Percentiles rank a stretch among this genome's conserved stretches.
phyloP scores from a whole-genome alignment of 225 moss, liverwort and hornwort genomes.

The Bryoerythrophyllum caledonicum region DNA sequence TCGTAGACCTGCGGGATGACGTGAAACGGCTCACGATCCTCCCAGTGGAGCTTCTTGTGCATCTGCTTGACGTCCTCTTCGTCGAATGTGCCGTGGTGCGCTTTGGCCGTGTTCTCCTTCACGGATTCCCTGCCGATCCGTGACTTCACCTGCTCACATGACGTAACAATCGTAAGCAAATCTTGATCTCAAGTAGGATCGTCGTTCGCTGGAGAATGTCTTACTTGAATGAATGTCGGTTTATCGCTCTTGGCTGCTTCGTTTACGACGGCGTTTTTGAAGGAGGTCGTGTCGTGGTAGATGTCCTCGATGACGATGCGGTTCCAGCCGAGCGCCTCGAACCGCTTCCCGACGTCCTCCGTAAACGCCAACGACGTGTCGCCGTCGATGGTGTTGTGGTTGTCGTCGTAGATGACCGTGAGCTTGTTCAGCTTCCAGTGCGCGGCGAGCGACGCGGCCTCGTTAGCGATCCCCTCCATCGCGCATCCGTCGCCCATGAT shows the following conservation, averaged over 20 bases:
- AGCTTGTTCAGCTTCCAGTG: constrained; percentile 77
- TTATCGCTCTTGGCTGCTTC: constrained; percentile 44
- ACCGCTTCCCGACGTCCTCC: constrained; percentile 71
- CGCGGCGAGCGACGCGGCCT: constrained; percentile 74
- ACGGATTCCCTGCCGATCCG: constrained; percentile 63
- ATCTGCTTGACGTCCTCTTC: constrained; percentile 78
- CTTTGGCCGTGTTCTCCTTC: constrained; percentile 68
- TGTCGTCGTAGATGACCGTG: constrained; percentile 78
- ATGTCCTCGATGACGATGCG: constrained; percentile 54
- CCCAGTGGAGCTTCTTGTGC: constrained; percentile 65
- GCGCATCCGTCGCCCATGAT: constrained; percentile 91
- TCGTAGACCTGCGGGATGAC: constrained; percentile 75
- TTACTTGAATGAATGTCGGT: constrained; percentile 70
- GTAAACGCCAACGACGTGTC: constrained; percentile 47
- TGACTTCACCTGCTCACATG: constrained; percentile 57
- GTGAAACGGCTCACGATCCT: constrained; percentile 54
- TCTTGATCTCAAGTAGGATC: neutral
- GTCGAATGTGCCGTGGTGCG: constrained; percentile 76
- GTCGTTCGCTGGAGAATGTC: neutral
- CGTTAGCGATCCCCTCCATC: constrained; percentile 82
- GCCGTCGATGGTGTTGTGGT: constrained; percentile 77
- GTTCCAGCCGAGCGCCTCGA: constrained; percentile 72
- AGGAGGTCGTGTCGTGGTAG: constrained; percentile 51
- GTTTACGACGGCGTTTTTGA: constrained; percentile 46
- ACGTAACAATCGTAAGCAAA: neutral